Evolutionary conservation across 2,329 filamentous ascomycete species (phyloP).

Genomic region (Hymenoscyphus repandus): DNA sequence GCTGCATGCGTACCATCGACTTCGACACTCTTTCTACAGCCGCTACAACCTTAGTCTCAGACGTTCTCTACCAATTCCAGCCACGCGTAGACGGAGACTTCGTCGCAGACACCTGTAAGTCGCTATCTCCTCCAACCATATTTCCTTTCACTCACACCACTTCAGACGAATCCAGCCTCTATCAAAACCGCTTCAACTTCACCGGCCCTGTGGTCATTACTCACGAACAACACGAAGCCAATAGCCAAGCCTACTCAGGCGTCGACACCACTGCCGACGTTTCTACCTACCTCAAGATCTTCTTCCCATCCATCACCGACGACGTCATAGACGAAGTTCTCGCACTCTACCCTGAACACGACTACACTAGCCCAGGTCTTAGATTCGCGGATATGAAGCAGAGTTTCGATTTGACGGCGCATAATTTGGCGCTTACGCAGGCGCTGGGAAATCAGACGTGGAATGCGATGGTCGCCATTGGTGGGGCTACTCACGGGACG

Average conservation of each 20-base stretch:
- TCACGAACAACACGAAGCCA: slow-evolving; percentile 34
- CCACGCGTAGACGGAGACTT: slow-evolving; percentile 35
- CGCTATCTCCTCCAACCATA: not conserved
- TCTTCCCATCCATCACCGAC: slow-evolving; percentile 34
- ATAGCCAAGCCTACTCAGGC: slow-evolving; percentile 27
- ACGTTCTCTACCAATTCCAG: slow-evolving; percentile 33
- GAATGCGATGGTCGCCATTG: slow-evolving; percentile 33
- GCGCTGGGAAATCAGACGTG: slow-evolving; percentile 34
- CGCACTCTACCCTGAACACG: slow-evolving; percentile 30
- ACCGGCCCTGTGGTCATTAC: slow-evolving; percentile 32
- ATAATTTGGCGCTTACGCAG: slow-evolving; percentile 33
- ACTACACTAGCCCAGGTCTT: slow-evolving; percentile 33
- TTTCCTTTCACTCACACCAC: not conserved
- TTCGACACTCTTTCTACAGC: slow-evolving; percentile 29
- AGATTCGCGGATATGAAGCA: slow-evolving; percentile 35
- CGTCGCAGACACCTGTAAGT: slow-evolving; percentile 31
- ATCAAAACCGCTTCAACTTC: slow-evolving; percentile 35
- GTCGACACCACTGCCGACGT: slow-evolving; percentile 33
- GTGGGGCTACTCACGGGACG: too few species aligned
- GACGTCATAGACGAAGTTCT: slow-evolving; percentile 29
- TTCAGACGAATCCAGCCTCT: slow-evolving; percentile 32
- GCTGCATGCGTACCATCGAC: slow-evolving; percentile 30
- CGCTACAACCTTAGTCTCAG: slow-evolving; percentile 22
- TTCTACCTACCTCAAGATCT: slow-evolving; percentile 27
- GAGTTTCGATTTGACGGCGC: slow-evolving; percentile 31